These are phyloP conservation scores for Extremus antarcticus DNA, from an alignment of 495 filamentous ascomycete genomes.

Conservation along the genomic window DNA sequence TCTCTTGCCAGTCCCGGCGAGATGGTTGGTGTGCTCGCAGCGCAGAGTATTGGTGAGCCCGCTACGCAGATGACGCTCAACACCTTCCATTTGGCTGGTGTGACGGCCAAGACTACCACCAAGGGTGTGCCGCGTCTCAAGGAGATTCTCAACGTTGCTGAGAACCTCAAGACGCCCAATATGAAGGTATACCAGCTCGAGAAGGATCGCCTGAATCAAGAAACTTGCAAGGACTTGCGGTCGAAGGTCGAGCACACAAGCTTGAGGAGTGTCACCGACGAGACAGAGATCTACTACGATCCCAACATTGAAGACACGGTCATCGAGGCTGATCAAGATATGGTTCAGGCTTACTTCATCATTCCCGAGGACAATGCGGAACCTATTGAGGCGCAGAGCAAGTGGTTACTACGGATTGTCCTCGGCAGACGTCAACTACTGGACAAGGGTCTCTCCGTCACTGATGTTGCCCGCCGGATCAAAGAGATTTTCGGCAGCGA, in stretches of 20 bases:
- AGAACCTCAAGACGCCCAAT: constrained; percentile 95
- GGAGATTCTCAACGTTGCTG: constrained; percentile 96
- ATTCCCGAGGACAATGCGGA: constrained; percentile 74
- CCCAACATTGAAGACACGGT: constrained; percentile 76
- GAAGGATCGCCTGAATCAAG: constrained; percentile 48
- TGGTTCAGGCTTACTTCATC: constrained; percentile 95
- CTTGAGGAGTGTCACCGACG: constrained; percentile 76
- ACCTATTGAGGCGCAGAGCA: constrained; percentile 65
- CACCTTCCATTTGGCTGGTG: constrained; percentile 99
- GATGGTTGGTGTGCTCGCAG: constrained; percentile 97
- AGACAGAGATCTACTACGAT: constrained; percentile 95
- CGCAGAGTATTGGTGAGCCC: constrained; percentile 96
- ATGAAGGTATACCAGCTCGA: constrained; percentile 84
- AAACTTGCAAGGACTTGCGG: constrained; percentile 74
- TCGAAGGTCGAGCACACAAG: constrained; percentile 91
- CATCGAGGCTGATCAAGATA: constrained; percentile 79
- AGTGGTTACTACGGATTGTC: constrained; percentile 91
- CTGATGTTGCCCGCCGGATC: constrained; percentile 83
- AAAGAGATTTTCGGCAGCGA: constrained; percentile 80
- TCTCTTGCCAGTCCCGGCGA: constrained; percentile 81
- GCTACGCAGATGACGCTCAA: constrained; percentile 99
- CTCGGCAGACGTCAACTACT: constrained; percentile 86
- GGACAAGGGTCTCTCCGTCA: constrained; percentile 83
- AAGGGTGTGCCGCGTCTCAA: constrained; percentile 98
- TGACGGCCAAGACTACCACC: constrained; percentile 98